A percentile compares a stretch with the other conserved stretches of the same genome.
These are phyloP conservation scores for Aspergillus fumigatiaffinis DNA, from an alignment of 2,329 filamentous ascomycete genomes.

Conservation along the genomic window DNA sequence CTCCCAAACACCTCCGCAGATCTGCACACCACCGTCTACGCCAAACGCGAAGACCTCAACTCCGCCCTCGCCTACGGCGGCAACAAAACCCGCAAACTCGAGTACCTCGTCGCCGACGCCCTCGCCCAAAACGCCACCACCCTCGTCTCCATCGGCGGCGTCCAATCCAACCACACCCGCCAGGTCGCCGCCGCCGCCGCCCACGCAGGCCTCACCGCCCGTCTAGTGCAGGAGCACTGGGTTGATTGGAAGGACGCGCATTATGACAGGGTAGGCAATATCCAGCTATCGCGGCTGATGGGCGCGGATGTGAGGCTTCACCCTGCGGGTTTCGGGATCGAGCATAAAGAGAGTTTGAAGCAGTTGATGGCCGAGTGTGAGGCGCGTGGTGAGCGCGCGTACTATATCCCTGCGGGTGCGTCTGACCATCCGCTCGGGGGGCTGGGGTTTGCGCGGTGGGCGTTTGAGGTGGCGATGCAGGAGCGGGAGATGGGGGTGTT, in stretches of 20 bases:
- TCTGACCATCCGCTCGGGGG: slow-evolving; percentile 68
- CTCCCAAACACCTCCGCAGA: slow-evolving; percentile 62
- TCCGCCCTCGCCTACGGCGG: slow-evolving; percentile 64
- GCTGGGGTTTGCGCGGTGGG: slow-evolving; percentile 67
- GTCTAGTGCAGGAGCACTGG: slow-evolving; percentile 64
- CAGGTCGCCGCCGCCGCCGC: slow-evolving; percentile 62
- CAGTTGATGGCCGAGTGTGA: slow-evolving; percentile 53
- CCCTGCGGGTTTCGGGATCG: slow-evolving; percentile 61
- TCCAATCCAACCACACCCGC: slow-evolving; percentile 68
- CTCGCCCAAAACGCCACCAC: slow-evolving; percentile 55
- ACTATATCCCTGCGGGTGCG: slow-evolving; percentile 69
- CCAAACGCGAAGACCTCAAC: slow-evolving; percentile 70
- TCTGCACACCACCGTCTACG: slow-evolving; percentile 58
- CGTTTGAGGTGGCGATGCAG: slow-evolving; percentile 63
- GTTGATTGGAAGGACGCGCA: slow-evolving; percentile 58
- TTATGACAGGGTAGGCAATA: slow-evolving; percentile 66
- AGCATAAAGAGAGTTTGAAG: slow-evolving; percentile 61
- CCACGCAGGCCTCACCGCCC: slow-evolving; percentile 49
- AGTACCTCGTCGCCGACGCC: slow-evolving; percentile 66
- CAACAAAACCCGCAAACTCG: slow-evolving; percentile 67
- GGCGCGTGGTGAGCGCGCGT: slow-evolving; percentile 56
- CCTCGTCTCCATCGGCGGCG: slow-evolving; percentile 63
- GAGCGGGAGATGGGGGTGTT: slow-evolving; percentile 59
- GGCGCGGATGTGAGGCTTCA: slow-evolving; percentile 61
- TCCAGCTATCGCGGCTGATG: slow-evolving; percentile 67